A percentile compares a stretch with the other conserved stretches of the same genome.
phyloP scores from a whole-genome alignment of 75 land plant genomes.

The Ceratopteris richardii region DNA sequence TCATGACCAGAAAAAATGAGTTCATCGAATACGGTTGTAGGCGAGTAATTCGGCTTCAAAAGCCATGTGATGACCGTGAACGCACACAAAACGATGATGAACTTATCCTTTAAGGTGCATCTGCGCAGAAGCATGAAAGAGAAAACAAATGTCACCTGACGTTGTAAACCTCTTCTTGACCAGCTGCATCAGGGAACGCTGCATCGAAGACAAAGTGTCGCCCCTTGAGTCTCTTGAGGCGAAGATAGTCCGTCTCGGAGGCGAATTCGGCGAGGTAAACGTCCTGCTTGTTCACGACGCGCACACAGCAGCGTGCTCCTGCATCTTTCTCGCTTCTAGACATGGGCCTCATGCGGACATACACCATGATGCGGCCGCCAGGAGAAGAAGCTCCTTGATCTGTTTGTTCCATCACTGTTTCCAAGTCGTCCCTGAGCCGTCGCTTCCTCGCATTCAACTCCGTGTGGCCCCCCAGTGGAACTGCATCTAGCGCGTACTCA shows the following conservation, averaged over 20 bases:
- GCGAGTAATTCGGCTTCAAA: no score
- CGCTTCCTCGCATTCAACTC: no score
- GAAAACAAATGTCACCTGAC: conserved; percentile 13
- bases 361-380: conserved; percentile 17
- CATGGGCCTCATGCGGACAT: conserved; percentile 22
- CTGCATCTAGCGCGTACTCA: not conserved
- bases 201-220: conserved; percentile 23
- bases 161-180: conserved; percentile 19
- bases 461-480: not conserved
- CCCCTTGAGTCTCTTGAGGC: conserved; percentile 17
- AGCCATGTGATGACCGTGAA: no score
- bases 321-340: conserved; percentile 22
- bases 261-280: conserved; percentile 10
- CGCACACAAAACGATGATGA: no score
- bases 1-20: no score
- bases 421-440: no score
- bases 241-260: conserved; percentile 15
- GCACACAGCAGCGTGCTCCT: conserved; percentile 13
- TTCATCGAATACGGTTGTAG: no score
- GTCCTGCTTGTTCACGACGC: conserved; percentile 10
- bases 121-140: no score
- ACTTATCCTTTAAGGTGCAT: no score
- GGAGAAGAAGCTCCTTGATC: no score
- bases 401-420: no score
- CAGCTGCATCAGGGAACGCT: conserved; percentile 9